phyloP scores from a whole-genome alignment of 352 stramenopile species.

The Pythium rishiriense region DNA sequence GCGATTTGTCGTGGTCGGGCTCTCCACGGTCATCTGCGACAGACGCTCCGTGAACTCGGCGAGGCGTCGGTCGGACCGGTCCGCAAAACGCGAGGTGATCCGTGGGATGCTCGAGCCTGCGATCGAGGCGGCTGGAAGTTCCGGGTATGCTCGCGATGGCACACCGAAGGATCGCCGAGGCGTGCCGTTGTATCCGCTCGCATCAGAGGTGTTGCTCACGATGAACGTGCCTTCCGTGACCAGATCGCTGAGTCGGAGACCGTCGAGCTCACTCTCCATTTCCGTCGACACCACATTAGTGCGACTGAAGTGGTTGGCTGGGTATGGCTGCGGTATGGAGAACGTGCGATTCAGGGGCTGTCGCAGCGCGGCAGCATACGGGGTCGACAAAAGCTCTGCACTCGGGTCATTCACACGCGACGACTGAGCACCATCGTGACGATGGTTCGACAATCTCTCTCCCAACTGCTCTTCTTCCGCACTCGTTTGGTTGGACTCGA shows the following conservation, averaged over 20 bases:
- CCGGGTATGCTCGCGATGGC: slow-evolving; percentile 21
- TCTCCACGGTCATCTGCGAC: slow-evolving; percentile 25
- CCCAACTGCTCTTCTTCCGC: slow-evolving; percentile 4
- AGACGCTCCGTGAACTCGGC: slow-evolving; percentile 23
- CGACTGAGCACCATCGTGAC: slow-evolving; percentile 7
- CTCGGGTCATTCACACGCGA: slow-evolving; percentile 23
- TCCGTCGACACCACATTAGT: slow-evolving; percentile 17
- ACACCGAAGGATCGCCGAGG: slow-evolving; percentile 22
- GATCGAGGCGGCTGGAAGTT: slow-evolving; percentile 15
- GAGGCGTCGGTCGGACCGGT: slow-evolving; percentile 7
- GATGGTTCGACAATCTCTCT: slow-evolving; percentile 11
- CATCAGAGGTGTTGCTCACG: neutral
- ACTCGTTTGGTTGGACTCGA: slow-evolving; percentile 12
- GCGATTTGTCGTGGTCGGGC: slow-evolving; percentile 23
- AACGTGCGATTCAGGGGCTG: slow-evolving; percentile 31
- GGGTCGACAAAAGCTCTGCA: slow-evolving; percentile 28
- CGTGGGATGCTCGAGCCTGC: slow-evolving; percentile 23
- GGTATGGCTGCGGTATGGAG: slow-evolving; percentile 6
- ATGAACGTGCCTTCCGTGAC: slow-evolving; percentile 20
- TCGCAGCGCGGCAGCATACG: slow-evolving; percentile 26
- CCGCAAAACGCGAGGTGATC: slow-evolving; percentile 15
- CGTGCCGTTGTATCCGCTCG: neutral
- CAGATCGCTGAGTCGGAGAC: slow-evolving; percentile 25
- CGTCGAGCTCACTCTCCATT: slow-evolving; percentile 22
- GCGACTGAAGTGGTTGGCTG: slow-evolving; percentile 25